Evolutionary conservation across 129 eudicot genomes (phyloP), one percentile per base, ranked within the genome.

Genomic region (Artemisia tridentata): DNA sequence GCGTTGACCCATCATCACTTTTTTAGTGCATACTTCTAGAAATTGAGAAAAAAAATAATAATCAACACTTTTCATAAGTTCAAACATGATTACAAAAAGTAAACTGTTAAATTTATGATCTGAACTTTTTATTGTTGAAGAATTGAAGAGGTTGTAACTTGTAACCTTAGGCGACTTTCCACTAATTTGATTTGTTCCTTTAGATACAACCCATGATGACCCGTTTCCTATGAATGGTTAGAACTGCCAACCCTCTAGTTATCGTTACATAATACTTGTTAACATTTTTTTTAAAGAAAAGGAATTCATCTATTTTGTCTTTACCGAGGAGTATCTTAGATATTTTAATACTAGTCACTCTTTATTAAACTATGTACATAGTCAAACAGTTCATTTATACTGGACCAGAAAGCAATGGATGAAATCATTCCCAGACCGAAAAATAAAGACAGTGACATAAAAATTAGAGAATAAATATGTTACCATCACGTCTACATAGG

Each of bases 401-500:
- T 29, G 15, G 48, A 34, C 38, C 25, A 27, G 55, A 29, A 38
- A 7, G 45, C 45, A 38, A 38, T 38, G 45, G 0, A 51, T 51
- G 19, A 7, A 19, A 51, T 51, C 56, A 51, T 14, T 51, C 18
- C n/a, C 3, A 56, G 11, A 7, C 20, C 11, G 0, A 11, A 12
- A 10, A 63, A 50, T 13, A 38, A 31, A 49, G 16, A 11, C 21
- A 41, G 16, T n/a, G n/a, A 20, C 57, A 21, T 16, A 41, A 43
- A 57, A 16, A 43, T 12, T 29, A 47, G 48, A 67, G 70, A 65
- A 74, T 52, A 67, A 77, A 71, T 57, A 25, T 75, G 51, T 79
- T 89, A 89, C 98, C 98, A n/a, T 92, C 98, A 83, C 73, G 74
- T 77, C 98, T 83, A 69, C 91, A 67, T 68, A 92, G 76, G 49